phyloP scores from a whole-genome alignment of 2,329 filamentous ascomycete genomes.

The Aspergillus fumigatus region DNA sequence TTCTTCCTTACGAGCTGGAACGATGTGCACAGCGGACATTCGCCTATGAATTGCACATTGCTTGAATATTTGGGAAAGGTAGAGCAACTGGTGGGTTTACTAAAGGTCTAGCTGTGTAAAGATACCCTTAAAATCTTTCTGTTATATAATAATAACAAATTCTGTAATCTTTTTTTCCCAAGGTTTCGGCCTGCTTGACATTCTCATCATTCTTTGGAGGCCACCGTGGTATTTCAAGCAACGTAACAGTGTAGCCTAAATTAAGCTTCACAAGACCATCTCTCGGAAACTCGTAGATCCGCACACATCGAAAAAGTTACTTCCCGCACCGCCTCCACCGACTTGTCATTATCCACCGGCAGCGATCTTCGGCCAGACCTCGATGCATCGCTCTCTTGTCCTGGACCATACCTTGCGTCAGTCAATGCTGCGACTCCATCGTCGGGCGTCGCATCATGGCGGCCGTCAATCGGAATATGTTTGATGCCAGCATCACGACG shows the following conservation, averaged over 20 bases:
- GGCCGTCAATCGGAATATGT: slow-evolving; percentile 41
- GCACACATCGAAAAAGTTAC: background rate
- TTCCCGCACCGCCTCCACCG: background rate
- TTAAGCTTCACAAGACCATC: background rate
- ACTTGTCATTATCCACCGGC: background rate
- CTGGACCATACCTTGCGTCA: slow-evolving; percentile 9
- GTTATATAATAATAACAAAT: background rate
- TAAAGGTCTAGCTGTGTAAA: background rate
- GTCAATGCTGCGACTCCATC: slow-evolving; percentile 25
- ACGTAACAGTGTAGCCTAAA: background rate
- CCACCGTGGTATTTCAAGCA: too few relatives aligned
- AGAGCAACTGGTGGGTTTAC: background rate
- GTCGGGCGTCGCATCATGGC: slow-evolving; percentile 36
- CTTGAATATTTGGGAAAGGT: background rate
- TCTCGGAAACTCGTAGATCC: background rate
- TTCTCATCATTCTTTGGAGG: too few relatives aligned
- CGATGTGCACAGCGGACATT: background rate
- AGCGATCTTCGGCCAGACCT: background rate
- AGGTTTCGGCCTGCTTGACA: background rate
- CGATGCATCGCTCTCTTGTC: slow-evolving; percentile 7
- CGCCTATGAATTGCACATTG: background rate
- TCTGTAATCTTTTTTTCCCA: background rate
- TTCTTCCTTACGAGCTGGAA: background rate
- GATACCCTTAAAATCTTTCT: background rate
- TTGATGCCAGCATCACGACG: slow-evolving; percentile 31